phyloP scores from a whole-genome alignment of 2,329 filamentous ascomycete genomes.

The Nakataea oryzae region DNA sequence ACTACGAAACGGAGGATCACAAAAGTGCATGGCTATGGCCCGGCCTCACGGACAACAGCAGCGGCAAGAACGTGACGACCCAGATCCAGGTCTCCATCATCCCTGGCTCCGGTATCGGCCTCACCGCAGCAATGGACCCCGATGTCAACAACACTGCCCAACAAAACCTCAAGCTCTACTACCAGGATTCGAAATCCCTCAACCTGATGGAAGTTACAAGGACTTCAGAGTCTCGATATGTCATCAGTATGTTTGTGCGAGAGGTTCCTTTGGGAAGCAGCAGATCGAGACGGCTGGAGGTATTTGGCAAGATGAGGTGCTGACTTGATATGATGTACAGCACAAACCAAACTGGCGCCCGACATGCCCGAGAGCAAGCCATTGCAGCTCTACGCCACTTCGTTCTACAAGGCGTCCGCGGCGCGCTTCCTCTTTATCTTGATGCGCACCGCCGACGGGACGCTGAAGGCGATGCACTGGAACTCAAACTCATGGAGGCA shows the following conservation, averaged over 20 bases:
- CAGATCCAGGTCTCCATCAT: neutral
- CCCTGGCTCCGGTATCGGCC: neutral
- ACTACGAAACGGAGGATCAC: neutral
- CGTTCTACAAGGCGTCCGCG: neutral
- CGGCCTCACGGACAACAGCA: neutral
- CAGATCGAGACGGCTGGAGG: no score
- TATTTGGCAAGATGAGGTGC: no score
- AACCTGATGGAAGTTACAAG: neutral
- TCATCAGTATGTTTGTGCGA: neutral
- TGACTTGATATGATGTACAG: neutral
- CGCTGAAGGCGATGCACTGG: neutral
- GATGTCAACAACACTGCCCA: neutral
- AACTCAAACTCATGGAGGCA: neutral
- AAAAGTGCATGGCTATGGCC: neutral
- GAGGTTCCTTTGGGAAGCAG: no score
- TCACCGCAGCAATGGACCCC: neutral
- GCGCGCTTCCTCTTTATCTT: neutral
- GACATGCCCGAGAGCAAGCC: neutral
- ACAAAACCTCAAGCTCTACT: neutral
- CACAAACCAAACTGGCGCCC: neutral
- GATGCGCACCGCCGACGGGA: neutral
- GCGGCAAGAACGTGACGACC: neutral
- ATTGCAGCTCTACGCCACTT: neutral
- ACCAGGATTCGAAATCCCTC: neutral
- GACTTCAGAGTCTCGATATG: neutral